phyloP scores from a whole-genome alignment of 2,329 filamentous ascomycete genomes.

The Penicillium griseofulvum region DNA sequence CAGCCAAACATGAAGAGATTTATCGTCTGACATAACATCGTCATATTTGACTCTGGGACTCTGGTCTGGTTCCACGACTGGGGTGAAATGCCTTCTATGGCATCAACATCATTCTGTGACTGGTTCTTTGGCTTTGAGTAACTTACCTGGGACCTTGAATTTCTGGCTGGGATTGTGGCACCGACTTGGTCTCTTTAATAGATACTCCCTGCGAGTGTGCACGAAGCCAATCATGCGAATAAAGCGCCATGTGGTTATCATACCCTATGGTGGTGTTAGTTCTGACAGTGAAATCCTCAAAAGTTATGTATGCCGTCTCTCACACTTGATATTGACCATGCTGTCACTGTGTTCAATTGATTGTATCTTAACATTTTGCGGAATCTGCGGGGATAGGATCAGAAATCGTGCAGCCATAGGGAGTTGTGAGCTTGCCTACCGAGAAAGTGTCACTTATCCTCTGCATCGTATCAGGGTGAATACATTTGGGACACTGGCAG shows the following conservation, averaged over 20 bases:
- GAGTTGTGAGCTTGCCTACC: constrained; percentile 39
- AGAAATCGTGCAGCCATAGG: not conserved
- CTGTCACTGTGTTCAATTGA: constrained; percentile 33
- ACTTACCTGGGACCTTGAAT: not conserved
- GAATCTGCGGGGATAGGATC: constrained; percentile 41
- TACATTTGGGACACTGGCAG: constrained; percentile 65
- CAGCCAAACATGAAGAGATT: constrained; percentile 62
- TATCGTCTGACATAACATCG: constrained; percentile 58
- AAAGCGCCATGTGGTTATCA: constrained; percentile 67
- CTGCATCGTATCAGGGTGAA: constrained; percentile 69
- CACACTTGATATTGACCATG: constrained; percentile 54
- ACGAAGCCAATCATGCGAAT: constrained; percentile 62
- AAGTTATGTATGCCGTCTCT: constrained; percentile 13
- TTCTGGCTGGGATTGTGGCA: not conserved
- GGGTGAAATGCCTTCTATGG: constrained; percentile 14
- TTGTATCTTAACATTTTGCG: constrained; percentile 41
- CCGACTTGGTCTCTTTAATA: constrained; percentile 1
- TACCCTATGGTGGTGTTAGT: constrained; percentile 53
- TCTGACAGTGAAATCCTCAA: not conserved
- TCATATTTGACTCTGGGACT: constrained; percentile 60
- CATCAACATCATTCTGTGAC: not conserved
- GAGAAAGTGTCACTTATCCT: constrained; percentile 66
- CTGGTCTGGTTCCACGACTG: constrained; percentile 29
- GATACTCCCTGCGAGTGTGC: constrained; percentile 42
- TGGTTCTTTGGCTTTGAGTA: not conserved